phyloP scores from a whole-genome alignment of 371 early-diverging fungal genomes.

The Lichtheimia ramosa region DNA sequence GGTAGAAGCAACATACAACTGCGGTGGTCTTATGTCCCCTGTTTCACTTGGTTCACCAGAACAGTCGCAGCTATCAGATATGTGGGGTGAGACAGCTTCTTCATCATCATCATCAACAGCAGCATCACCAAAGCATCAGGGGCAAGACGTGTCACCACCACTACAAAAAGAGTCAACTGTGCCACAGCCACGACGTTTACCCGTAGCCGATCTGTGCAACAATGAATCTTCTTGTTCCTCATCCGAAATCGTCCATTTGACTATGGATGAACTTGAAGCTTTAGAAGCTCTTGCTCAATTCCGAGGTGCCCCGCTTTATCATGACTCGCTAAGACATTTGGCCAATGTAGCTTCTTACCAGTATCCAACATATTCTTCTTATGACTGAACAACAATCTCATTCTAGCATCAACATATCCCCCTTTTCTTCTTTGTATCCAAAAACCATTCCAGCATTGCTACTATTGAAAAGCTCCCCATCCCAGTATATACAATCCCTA shows the following conservation, averaged over 20 bases:
- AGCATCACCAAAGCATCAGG: not conserved
- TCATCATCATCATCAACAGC: not conserved
- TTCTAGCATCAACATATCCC: not conserved
- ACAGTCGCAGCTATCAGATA: conserved; percentile 2
- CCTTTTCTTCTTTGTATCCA: not conserved
- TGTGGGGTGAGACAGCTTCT: not conserved
- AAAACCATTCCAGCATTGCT: not conserved
- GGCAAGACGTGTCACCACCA: not conserved
- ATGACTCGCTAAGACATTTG: conserved; percentile 17
- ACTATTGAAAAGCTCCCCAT: not conserved
- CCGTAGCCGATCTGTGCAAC: conserved; percentile 18
- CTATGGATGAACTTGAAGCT: conserved; percentile 22
- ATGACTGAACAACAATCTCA: not conserved
- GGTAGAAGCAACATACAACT: conserved; percentile 1
- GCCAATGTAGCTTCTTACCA: conserved; percentile 16
- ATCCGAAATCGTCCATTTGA: conserved; percentile 13
- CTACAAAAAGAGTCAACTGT: not conserved
- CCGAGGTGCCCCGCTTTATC: conserved; percentile 15
- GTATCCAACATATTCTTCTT: not conserved
- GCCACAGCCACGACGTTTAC: conserved; percentile 11
- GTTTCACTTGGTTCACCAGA: conserved; percentile 26
- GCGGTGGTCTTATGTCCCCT: conserved; percentile 22
- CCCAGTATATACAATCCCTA: not conserved
- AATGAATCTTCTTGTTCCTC: not conserved
- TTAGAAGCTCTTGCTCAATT: conserved; percentile 17